phyloP scores from a whole-genome alignment of 2,329 filamentous ascomycete genomes.

The Fusarium sublunatum region DNA sequence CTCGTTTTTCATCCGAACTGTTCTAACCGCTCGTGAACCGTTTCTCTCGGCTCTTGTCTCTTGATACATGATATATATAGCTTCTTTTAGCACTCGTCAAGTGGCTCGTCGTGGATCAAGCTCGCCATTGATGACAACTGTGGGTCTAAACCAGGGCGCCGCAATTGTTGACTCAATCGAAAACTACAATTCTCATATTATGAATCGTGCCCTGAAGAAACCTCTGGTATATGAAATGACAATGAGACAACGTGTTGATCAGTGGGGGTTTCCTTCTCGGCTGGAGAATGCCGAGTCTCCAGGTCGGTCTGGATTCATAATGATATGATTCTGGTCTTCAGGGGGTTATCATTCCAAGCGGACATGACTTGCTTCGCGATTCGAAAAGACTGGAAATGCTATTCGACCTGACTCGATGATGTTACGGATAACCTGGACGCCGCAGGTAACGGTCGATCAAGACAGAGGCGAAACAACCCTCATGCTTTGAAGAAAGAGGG shows the following conservation, averaged over 20 bases:
- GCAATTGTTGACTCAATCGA: not conserved
- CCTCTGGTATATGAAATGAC: not conserved
- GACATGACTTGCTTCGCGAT: not conserved
- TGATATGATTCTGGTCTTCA: constrained; percentile 15
- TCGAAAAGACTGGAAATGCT: not conserved
- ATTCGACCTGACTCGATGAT: not conserved
- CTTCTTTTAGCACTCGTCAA: too few relatives aligned
- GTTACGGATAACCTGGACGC: too few relatives aligned
- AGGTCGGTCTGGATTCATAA: constrained; percentile 9
- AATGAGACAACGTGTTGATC: constrained; percentile 8
- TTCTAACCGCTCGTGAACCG: too few relatives aligned
- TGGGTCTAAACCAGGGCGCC: too few relatives aligned
- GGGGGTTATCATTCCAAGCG: constrained; percentile 4
- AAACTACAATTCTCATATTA: not conserved
- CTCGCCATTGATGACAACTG: not conserved
- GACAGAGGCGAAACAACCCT: too few relatives aligned
- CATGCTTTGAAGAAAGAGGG: too few relatives aligned
- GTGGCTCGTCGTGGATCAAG: too few relatives aligned
- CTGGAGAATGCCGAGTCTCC: not conserved
- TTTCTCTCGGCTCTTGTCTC: too few relatives aligned
- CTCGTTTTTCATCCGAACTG: too few relatives aligned
- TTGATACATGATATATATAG: too few relatives aligned
- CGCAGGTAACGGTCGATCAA: too few relatives aligned
- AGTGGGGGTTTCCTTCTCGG: constrained; percentile 5
- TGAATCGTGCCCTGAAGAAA: not conserved